Evolutionary conservation across 1,284 basidiomycete genomes (phyloP), one percentile per base, ranked within the genome.

Genomic region (Microbotryum scabiosae): DNA sequence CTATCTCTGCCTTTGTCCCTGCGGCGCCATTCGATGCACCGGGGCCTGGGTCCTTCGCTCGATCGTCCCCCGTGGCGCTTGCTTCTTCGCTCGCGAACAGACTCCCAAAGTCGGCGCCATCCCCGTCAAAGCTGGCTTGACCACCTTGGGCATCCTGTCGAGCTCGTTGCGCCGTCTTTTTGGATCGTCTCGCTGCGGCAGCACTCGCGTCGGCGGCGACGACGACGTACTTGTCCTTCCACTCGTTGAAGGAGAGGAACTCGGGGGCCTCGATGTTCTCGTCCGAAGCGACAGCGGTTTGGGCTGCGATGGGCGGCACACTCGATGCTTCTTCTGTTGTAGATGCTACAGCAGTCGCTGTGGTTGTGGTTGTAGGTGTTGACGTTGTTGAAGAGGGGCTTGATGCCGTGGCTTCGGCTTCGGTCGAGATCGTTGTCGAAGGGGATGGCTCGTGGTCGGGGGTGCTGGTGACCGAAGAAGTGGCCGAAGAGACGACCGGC

Each of bases 191-290:
- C 36, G 36, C 36, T 16, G 36, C 36, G 12, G 36, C 36, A 41
- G 36, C 36, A 18, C 36, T 41, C 14, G 36, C 36, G 36, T 41
- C 36, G 14, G 36, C 36, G 0, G 55, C 60, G 30, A 47, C 36
- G 32, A 61, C 60, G 54, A 63, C 61, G 53, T 61, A 65, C 30
- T 60, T 61, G 4, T 66, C 67, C 2, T 57, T 54, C 90, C 90
- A 93, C 64, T 93, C 90, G 70, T 92, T 87, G 71, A 94, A 94
- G 0, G 86, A 86, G 25, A 90, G 81, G 32, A 92, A 78, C 57
- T 87, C 84, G 30, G 66, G 68, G 25, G 58, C 60, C 10, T 73
- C 45, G 10, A 57, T 55, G 18, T 54, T 32, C 23, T 61, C 55
- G 43, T 41, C 36, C 36, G 36, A 41, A 41, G 36, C 14, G 16